Base-by-base conservation (phyloP, 352 stramenopile genomes). In the Globisporangium cederbergense region DNA sequence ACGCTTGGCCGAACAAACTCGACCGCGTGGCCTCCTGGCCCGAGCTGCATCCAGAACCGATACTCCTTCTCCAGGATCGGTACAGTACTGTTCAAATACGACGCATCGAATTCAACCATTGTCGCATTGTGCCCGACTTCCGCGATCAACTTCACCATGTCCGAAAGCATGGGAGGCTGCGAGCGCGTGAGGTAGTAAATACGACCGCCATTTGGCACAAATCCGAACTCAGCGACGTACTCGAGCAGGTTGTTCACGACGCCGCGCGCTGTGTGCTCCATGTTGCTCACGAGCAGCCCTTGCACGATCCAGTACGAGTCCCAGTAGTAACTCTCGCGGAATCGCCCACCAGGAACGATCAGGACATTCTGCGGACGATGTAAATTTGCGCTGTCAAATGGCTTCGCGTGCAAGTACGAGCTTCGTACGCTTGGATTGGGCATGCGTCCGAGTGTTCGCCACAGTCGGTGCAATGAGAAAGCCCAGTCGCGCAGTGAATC, bases 301-400 rank as follows among this genome's bases (percentile, higher is more conserved):
- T 91, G 69, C 10, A 97, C 81, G 57, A 97, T 97, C 92, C 92
- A 98, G 72, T 93, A 97, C 61, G 83, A 92, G 65, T 98, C 92
- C 92, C 92, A 97, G 70, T 97, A 97, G 75, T 97, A 98, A 45
- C 74, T 89, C 70, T 98, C 92, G 10, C 90, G 83, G 67, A 98
- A 98, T n/a, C 92, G 79, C 5, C 88, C 92, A 20, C 91, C 92
- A 7, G 90, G 91, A 0, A 97, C 83, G 47, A 97, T 89, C 43
- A 97, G 65, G 30, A 93, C 75, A 42, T 90, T 83, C 46, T 77
- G 77, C 42, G 70, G 60, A 32, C 68, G 77, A 13, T 72, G 60
- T 42, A 79, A 60, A 50, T 67, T 65, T 34, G 64, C 58, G 53
- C 78, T 61, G 8, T 74, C 55, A 30, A 91, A 61, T 57, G 71